Base-by-base conservation (phyloP, 805 yeast species). In the Metschnikowia rubicola region DNA sequence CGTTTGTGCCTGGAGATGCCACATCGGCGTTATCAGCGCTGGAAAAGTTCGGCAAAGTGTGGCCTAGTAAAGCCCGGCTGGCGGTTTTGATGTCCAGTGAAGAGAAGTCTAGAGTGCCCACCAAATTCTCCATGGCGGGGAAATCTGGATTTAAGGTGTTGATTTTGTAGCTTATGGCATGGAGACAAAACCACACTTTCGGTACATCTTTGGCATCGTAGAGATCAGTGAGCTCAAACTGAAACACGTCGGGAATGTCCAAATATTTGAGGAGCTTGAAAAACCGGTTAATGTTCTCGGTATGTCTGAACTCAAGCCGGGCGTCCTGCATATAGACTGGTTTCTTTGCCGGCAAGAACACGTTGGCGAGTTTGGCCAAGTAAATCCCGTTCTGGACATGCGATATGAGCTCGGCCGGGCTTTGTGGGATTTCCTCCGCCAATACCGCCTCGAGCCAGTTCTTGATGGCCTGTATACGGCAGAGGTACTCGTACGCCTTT, bases 131-230 rank as follows among this genome's bases (percentile, higher is more conserved):
- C 60, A 92, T 77, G 4, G 72, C 67, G 1, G 91, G 88, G 19
- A 84, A 83, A 15, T 68, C 67, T 6, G 63, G 45, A 26, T 78
- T 76, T 28, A 80, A 72, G 55, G 75, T 73, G 49, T 84, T 76
- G 46, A 94, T 73, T 62, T 88, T 80, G 55, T 80, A 88, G 42
- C 90, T 83, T 53, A 92, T 68, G 2, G 97, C 97, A 68, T 92
- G 97, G 33, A 94, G 67, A 56, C 97, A 91, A 66, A 89, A 90
- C 62, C 94, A 86, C 26, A 94, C 98, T 61, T 88, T 91, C 12
- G 98, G 98, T 17, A 91, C 79, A 61, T 92, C 87, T 59, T 89
- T 91, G 60, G 85, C 84, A 61, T 94, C 97, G 66, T 90, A 94
- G 33, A 94, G 73, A 65, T 94, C 99, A 3, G 96, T 90, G 48